A percentile compares a stretch with the other conserved stretches of the same genome.
These are phyloP conservation scores for Diaporthe citri DNA, from an alignment of 2,329 filamentous ascomycete genomes.

Conservation along the genomic window DNA sequence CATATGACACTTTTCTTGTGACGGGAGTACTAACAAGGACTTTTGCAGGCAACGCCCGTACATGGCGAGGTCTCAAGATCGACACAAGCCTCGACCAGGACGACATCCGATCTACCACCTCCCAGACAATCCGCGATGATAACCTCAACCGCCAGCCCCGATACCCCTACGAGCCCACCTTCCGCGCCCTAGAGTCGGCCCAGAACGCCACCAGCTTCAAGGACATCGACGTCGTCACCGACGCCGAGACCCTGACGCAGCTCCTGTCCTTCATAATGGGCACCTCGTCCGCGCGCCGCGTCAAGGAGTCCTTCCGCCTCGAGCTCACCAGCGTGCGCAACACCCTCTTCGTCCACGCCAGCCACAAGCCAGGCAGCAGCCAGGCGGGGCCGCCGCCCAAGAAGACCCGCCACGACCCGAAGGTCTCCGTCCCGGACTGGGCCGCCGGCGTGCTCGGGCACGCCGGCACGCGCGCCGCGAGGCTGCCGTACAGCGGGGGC, in stretches of 20 bases:
- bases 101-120: not conserved
- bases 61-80: conserved; percentile 18
- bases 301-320: conserved; percentile 27
- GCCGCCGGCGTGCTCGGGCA: conserved; percentile 14
- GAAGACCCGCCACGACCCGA: not conserved
- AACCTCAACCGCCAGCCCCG: conserved; percentile 9
- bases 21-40: not conserved
- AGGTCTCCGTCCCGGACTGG: conserved; percentile 4
- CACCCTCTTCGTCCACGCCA: conserved; percentile 31
- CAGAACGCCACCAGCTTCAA: not conserved
- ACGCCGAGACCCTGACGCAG: conserved; percentile 22
- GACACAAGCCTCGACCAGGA: not conserved
- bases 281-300: not conserved
- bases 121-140: conserved; percentile 20
- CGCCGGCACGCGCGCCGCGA: not conserved
- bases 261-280: conserved; percentile 29
- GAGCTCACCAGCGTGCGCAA: conserved; percentile 32
- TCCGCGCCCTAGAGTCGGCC: conserved; percentile 29
- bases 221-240: conserved; percentile 32
- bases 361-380: conserved; percentile 26
- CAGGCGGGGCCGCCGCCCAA: conserved; percentile 12
- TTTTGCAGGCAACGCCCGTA: conserved; percentile 22
- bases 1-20: not conserved
- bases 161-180: conserved; percentile 37
- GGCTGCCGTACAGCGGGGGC: conserved; percentile 17